phyloP scores from a whole-genome alignment of 345 rosid genomes.

The Atalantia buxifolia region DNA sequence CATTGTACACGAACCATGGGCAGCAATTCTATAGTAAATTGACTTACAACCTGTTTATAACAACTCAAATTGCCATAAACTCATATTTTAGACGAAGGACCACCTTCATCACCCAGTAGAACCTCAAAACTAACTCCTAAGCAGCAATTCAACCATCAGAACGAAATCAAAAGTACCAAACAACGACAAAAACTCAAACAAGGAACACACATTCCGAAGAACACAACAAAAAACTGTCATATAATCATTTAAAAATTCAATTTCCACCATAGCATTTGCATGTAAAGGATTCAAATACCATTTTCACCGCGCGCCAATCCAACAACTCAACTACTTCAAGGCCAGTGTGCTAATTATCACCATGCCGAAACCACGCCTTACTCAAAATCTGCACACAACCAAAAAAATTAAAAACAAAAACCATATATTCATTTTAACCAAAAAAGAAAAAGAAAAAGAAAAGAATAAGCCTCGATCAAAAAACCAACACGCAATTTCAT shows the following conservation, averaged over 20 bases:
- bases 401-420: not conserved
- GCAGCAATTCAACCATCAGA: not conserved
- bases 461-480: not conserved
- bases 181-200: not conserved
- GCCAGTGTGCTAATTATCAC: not conserved
- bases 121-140: not conserved
- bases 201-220: not conserved
- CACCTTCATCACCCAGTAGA: not conserved
- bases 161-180: not conserved
- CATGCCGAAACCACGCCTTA: not conserved
- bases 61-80: not conserved
- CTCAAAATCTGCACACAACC: not conserved
- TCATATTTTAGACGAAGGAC: not conserved
- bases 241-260: not conserved
- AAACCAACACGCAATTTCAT: not conserved
- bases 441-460: too few relatives aligned
- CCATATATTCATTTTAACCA: not conserved
- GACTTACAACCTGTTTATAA: not conserved
- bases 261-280: conserved; percentile 9
- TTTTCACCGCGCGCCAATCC: conserved; percentile 2
- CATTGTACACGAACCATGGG: not conserved
- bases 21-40: not conserved
- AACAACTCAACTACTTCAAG: not conserved
- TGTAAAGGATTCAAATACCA: conserved; percentile 22
- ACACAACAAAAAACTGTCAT: not conserved